Evolutionary conservation across 768 basidiomycete species (phyloP), one percentile per base, ranked within the genome.

Genomic region (Suillus brevipes): DNA sequence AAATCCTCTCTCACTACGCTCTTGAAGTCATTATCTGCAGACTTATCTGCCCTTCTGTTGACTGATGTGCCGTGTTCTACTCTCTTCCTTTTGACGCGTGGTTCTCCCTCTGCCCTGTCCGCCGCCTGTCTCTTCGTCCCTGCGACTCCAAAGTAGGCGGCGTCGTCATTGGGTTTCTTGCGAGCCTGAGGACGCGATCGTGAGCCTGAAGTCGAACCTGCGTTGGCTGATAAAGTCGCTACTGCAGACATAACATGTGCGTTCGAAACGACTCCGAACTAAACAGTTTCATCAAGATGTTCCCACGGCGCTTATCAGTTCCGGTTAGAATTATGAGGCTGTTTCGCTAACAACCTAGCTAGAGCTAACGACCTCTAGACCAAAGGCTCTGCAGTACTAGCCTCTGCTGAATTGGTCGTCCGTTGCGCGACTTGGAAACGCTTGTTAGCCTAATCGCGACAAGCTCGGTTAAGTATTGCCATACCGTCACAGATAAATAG

Each of bases 41-140:
- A 60, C 40, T 87, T 87, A 18, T 74, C 71, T 40, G 79, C 81
- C 37, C 72, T 70, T 63, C 71, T 69, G 36, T 59, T 67, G 34
- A 23, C 76, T 52, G 74, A 68, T 36, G 65, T 50, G 68, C 67
- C 36, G 67, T 80, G 74, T 42, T 90, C 90, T 43, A 85, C 80
- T 68, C 89, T 84, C 77, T 91, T 93, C 69, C 91, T 79, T 77
- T 94, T 92, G 61, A 82, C 81, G 58, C 91, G 81, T 18, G 88
- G 86, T 68, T 92, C 91, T n/a, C 89, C 89, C 9, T 92, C 90
- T 31, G 79, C 82, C 70, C 86, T 85, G 60, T 92, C 91, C 20
- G 72, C 78, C 0, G 90, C 91, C 53, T 85, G 85, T 68, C 91
- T 78, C 72, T 93, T 92, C 20, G 82, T 74, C 43, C 85, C 85